phyloP scores from a whole-genome alignment of 2,329 filamentous ascomycete genomes.

The Lithohypha guttulata region DNA sequence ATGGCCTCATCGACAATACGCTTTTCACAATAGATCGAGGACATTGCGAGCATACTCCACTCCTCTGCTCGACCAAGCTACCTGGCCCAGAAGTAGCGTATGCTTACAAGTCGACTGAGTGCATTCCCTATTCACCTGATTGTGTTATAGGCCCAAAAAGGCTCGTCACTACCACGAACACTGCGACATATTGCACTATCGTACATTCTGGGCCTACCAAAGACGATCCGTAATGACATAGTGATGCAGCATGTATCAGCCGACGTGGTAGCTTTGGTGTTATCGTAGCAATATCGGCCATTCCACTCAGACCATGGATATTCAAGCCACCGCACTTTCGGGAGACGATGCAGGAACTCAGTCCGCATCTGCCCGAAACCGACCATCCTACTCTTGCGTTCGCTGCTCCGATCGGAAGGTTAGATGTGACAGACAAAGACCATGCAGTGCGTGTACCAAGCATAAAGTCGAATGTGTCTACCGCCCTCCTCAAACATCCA shows the following conservation, averaged over 20 bases:
- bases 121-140: no score
- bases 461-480: conserved; percentile 28
- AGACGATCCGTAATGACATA: background rate
- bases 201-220: background rate
- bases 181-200: background rate
- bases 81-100: no score
- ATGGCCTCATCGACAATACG: no score
- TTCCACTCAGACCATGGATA: no score
- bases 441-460: conserved; percentile 37
- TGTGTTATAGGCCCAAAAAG: no score
- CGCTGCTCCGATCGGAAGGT: conserved; percentile 33
- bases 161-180: no score
- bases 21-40: no score
- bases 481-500: conserved; percentile 14
- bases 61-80: no score
- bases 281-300: no score
- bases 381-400: conserved; percentile 24
- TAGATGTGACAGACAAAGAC: conserved; percentile 33
- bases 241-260: background rate
- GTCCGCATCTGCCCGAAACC: background rate
- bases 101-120: no score
- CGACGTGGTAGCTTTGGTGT: background rate
- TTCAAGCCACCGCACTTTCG: background rate
- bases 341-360: background rate
- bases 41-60: no score